phyloP scores from a whole-genome alignment of 1,284 basidiomycete genomes.

The Pholiota adiposa region DNA sequence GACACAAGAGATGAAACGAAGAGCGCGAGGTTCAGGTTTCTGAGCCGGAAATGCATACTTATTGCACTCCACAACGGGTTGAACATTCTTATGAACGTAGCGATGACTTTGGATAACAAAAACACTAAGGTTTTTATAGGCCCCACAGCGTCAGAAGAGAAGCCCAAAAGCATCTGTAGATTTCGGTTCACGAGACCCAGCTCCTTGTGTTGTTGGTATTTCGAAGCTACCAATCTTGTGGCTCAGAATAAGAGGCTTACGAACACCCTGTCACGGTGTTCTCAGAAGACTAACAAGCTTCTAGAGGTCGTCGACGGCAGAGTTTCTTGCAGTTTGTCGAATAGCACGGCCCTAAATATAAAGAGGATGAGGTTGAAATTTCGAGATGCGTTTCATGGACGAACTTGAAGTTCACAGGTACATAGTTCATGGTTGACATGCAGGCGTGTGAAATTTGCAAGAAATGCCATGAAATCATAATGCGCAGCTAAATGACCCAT shows the following conservation, averaged over 20 bases:
- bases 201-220: background rate
- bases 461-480: no score
- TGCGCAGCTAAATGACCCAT: background rate
- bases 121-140: slow-evolving; percentile 29
- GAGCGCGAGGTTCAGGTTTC: slow-evolving; percentile 24
- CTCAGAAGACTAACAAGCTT: slow-evolving; percentile 2
- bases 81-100: background rate
- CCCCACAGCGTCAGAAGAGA: slow-evolving; percentile 21
- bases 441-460: background rate
- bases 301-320: background rate
- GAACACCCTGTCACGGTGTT: background rate
- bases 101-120: slow-evolving; percentile 1
- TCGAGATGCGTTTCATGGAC: no score
- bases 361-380: no score
- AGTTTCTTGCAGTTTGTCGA: background rate
- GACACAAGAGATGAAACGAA: slow-evolving; percentile 32
- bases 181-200: slow-evolving; percentile 29
- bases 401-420: no score
- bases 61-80: slow-evolving; percentile 19
- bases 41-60: slow-evolving; percentile 35
- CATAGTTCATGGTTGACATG: no score
- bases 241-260: background rate
- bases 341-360: no score
- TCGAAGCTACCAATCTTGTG: background rate
- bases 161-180: slow-evolving; percentile 18